Evolutionary conservation across 2,329 filamentous ascomycete species (phyloP).

Genomic region (Xylaria arbuscula): DNA sequence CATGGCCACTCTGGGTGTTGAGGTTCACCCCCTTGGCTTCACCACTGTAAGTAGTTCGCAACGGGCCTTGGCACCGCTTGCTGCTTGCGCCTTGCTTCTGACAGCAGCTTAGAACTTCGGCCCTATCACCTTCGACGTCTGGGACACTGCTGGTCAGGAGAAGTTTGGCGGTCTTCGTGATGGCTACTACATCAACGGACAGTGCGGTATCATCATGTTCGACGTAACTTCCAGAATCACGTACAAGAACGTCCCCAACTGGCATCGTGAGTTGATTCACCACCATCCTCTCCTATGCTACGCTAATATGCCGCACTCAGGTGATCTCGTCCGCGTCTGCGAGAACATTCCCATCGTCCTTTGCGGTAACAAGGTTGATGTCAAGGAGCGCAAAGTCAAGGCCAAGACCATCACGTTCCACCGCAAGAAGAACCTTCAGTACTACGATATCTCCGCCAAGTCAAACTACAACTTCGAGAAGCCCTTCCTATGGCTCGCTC

Average conservation of each 20-base stretch:
- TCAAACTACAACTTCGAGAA: conserved; percentile 99
- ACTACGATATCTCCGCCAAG: conserved; percentile 99
- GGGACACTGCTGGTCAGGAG: conserved; percentile 99
- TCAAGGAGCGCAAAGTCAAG: conserved; percentile 99
- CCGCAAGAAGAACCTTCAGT: conserved; percentile 99
- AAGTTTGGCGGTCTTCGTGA: conserved; percentile 99
- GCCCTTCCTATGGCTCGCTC: conserved; percentile 98
- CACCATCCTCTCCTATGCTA: conserved; percentile 17
- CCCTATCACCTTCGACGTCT: conserved; percentile 97
- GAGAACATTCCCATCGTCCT: conserved; percentile 99
- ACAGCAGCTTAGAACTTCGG: conserved; percentile 78
- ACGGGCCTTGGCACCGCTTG: conserved; percentile 20
- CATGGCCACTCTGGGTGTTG: conserved; percentile 98
- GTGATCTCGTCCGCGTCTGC: conserved; percentile 98
- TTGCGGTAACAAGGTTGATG: conserved; percentile 99
- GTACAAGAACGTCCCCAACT: conserved; percentile 99
- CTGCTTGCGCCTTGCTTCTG: conserved; percentile 44
- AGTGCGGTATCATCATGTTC: conserved; percentile 99
- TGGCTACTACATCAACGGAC: conserved; percentile 99
- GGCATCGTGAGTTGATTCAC: conserved; percentile 83
- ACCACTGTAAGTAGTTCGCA: conserved; percentile 80
- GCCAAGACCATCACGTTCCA: conserved; percentile 99
- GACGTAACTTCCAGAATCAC: conserved; percentile 99
- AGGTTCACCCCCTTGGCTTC: conserved; percentile 98
- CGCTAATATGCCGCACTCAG: conserved; percentile 58